A percentile compares a stretch with the other conserved stretches of the same genome.
These are phyloP conservation scores for Glycine latifolia DNA, from an alignment of 306 rosid species.

Conservation along the genomic window DNA sequence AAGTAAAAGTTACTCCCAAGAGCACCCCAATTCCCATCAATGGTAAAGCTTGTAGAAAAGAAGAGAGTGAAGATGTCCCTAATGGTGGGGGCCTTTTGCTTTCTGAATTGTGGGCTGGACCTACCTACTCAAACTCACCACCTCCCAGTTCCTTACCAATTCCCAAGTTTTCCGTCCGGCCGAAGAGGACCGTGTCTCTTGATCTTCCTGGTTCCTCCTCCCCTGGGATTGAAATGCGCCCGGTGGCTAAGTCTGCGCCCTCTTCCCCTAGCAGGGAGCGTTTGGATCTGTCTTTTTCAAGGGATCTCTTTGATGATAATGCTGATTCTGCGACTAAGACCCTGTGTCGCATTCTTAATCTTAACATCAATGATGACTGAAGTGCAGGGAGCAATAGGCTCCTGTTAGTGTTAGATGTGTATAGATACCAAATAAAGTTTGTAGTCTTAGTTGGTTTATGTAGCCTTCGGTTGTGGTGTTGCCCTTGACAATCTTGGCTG, in stretches of 20 bases:
- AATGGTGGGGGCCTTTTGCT: slow-evolving; percentile 51
- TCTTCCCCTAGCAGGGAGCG: slow-evolving; percentile 63
- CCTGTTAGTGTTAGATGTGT: slow-evolving; percentile 59
- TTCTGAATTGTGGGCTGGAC: slow-evolving; percentile 96
- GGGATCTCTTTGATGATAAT: slow-evolving; percentile 51
- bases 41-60: slow-evolving; percentile 44
- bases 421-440: slow-evolving; percentile 59
- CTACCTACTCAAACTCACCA: slow-evolving; percentile 92
- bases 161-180: slow-evolving; percentile 74
- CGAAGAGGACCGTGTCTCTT: slow-evolving; percentile 76
- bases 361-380: slow-evolving; percentile 62
- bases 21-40: slow-evolving; percentile 72
- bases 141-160: slow-evolving; percentile 94
- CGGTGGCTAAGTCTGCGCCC: slow-evolving; percentile 72
- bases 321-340: slow-evolving; percentile 75
- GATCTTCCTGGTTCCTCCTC: slow-evolving; percentile 60
- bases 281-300: slow-evolving; percentile 39
- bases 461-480: slow-evolving; percentile 50
- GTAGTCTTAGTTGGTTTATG: slow-evolving; percentile 48
- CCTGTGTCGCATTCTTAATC: slow-evolving; percentile 78
- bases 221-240: slow-evolving; percentile 54
- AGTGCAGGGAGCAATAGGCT: slow-evolving; percentile 42
- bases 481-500: slow-evolving; percentile 47
- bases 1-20: slow-evolving; percentile 42
- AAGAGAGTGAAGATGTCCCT: slow-evolving; percentile 49